Evolutionary conservation across 805 yeast genomes (phyloP).

Genomic region (Candida patagonica): DNA sequence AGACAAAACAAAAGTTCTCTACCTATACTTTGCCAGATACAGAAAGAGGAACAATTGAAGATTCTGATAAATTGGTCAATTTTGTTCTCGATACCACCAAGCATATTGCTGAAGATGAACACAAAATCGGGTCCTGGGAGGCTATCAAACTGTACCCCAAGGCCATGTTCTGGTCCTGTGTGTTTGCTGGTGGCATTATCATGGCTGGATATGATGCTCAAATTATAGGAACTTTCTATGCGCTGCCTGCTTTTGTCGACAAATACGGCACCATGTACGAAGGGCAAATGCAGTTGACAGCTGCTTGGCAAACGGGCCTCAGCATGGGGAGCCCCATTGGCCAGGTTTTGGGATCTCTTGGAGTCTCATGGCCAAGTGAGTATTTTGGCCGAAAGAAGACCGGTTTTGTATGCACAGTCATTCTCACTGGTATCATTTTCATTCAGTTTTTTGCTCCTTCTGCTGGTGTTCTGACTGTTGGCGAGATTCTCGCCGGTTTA

Average conservation of each 20-base stretch:
- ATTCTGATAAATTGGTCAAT: constrained; percentile 8
- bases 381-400: constrained; percentile 39
- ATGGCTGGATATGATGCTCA: constrained; percentile 44
- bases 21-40: background rate
- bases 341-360: constrained; percentile 38
- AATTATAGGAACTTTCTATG: constrained; percentile 36
- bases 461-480: constrained; percentile 31
- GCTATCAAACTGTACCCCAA: constrained; percentile 36
- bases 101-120: constrained; percentile 20
- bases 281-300: constrained; percentile 15
- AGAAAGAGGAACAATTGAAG: background rate
- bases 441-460: constrained; percentile 42
- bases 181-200: constrained; percentile 35
- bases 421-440: constrained; percentile 36
- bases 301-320: constrained; percentile 24
- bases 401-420: constrained; percentile 29
- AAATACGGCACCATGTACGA: constrained; percentile 33
- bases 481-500: constrained; percentile 32
- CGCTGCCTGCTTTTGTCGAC: constrained; percentile 35
- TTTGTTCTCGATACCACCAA: constrained; percentile 14
- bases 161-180: constrained; percentile 40
- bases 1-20: background rate
- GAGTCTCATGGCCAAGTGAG: constrained; percentile 38
- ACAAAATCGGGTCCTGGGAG: constrained; percentile 23
- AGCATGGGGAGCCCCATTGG: constrained; percentile 30